Conservation (phyloP, 2,329 filamentous ascomycete species). For the Corinectria fuckeliana region DNA sequence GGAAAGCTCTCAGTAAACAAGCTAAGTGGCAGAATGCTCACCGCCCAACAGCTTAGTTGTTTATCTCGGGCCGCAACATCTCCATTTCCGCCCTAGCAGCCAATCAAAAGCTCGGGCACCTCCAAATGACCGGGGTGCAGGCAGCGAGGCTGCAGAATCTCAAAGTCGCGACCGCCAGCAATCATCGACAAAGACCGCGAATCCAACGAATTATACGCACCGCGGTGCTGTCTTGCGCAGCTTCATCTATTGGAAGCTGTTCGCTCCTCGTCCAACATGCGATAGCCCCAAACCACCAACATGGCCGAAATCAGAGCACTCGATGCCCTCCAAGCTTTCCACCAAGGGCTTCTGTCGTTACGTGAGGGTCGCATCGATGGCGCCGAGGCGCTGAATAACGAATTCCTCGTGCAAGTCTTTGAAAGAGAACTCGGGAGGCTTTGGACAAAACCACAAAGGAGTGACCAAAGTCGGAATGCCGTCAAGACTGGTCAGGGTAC, state of each 20-base stretch:
- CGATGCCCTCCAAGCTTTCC: constrained; percentile 81
- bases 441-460: constrained; percentile 77
- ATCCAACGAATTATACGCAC: constrained; percentile 31
- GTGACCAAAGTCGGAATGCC: constrained; percentile 74
- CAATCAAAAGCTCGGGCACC: constrained; percentile 36
- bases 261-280: constrained; percentile 47
- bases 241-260: constrained; percentile 27
- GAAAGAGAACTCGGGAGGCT: constrained; percentile 74
- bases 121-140: constrained; percentile 31
- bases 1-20: constrained; percentile 19
- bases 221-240: constrained; percentile 34
- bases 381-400: constrained; percentile 72
- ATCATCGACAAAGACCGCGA: constrained; percentile 32
- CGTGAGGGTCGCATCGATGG: constrained; percentile 68
- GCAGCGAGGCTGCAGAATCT: constrained; percentile 44
- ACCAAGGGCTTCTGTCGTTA: constrained; percentile 82
- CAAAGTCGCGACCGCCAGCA: constrained; percentile 37
- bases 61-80: constrained; percentile 38
- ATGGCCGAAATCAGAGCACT: constrained; percentile 80
- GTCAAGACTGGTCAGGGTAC: constrained; percentile 67
- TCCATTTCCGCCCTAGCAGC: constrained; percentile 24
- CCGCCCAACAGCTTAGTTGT: constrained; percentile 39
- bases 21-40: constrained; percentile 44
- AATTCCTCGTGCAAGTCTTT: constrained; percentile 73
- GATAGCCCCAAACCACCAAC: constrained; percentile 51